Conservation (phyloP, 306 rosid genomes). For the Ammopiptanthus mongolicus region DNA sequence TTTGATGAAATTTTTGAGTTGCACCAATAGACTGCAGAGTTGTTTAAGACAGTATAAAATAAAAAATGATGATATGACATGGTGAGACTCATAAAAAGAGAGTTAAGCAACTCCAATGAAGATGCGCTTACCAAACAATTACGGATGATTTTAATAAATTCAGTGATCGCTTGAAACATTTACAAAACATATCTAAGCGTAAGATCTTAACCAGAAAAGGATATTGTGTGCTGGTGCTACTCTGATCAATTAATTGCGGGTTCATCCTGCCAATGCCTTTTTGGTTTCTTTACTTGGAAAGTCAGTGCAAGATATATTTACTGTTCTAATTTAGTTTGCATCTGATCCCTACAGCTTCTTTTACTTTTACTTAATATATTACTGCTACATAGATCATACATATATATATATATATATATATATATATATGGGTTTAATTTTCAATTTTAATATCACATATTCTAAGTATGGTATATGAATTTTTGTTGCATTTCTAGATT, state of each 20-base stretch:
- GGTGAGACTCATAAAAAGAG: too few species aligned
- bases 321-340: neutral
- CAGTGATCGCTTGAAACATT: neutral
- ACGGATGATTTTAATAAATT: neutral
- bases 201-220: neutral
- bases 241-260: constrained; percentile 4
- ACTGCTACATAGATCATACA: neutral
- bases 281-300: neutral
- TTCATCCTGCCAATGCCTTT: neutral
- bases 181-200: neutral
- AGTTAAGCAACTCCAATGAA: too few species aligned
- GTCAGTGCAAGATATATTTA: neutral
- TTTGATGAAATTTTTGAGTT: too few species aligned
- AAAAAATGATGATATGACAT: too few species aligned
- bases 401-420: too few species aligned
- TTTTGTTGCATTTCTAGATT: neutral
- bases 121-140: neutral
- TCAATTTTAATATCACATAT: neutral
- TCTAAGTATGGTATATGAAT: neutral
- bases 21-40: too few species aligned
- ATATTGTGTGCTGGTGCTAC: neutral
- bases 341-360: neutral
- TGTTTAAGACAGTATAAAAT: too few species aligned
- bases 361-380: neutral
- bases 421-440: too few species aligned